Conservation (phyloP, 2,329 filamentous ascomycete species). For the Calonectria honghensis region DNA sequence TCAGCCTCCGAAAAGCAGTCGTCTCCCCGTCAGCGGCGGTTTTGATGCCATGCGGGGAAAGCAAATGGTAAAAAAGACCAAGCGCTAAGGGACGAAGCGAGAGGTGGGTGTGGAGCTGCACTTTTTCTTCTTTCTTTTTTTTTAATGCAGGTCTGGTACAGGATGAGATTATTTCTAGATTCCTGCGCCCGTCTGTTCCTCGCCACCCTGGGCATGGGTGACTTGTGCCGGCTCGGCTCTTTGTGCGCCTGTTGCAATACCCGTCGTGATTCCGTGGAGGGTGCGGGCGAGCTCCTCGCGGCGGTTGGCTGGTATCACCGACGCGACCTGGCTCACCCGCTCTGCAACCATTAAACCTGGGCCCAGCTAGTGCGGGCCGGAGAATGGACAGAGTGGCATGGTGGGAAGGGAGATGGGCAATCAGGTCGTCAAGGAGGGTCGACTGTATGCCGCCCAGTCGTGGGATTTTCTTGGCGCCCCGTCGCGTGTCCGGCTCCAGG, state of each 20-base stretch:
- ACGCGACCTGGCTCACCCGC: constrained; percentile 32
- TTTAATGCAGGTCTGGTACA: constrained; percentile 11
- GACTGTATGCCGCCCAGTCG: constrained; percentile 30
- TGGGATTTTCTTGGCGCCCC: constrained; percentile 32
- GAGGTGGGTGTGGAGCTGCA: constrained; percentile 22
- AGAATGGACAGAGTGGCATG: constrained; percentile 12
- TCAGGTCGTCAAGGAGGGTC: constrained; percentile 19
- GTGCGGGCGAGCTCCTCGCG: constrained; percentile 29
- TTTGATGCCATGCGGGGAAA: constrained; percentile 35
- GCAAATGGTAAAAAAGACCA: constrained; percentile 11
- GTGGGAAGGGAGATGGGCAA: constrained; percentile 29
- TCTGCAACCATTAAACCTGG: constrained; percentile 36
- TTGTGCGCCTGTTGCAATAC: constrained; percentile 22
- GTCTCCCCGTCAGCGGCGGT: constrained; percentile 25
- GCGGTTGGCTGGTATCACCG: constrained; percentile 43
- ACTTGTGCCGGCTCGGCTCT: constrained; percentile 14
- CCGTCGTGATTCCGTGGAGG: constrained; percentile 33
- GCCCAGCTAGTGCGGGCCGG: constrained; percentile 34
- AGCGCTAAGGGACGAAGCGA: constrained; percentile 7
- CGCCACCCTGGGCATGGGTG: constrained; percentile 13
- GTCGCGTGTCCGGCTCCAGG: constrained; percentile 40
- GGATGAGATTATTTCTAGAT: constrained; percentile 15
- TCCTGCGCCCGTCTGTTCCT: constrained; percentile 20
- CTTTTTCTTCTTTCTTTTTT: constrained; percentile 13
- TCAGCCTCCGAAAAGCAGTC: constrained; percentile 31